phyloP scores from a whole-genome alignment of 228 moss, liverwort and hornwort species.

The Sphagnum magellanicum region DNA sequence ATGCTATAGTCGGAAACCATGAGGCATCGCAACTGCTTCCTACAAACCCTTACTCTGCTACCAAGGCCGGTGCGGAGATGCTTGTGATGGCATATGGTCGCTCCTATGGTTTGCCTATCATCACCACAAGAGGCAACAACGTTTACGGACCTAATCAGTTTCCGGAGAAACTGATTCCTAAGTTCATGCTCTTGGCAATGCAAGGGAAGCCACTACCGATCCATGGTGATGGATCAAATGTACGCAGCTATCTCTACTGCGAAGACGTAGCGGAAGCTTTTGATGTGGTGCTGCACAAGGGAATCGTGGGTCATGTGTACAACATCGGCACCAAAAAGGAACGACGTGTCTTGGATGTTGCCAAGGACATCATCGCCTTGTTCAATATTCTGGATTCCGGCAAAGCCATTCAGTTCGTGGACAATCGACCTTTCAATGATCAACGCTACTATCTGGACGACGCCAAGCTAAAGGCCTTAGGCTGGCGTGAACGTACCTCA shows the following conservation, averaged over 20 bases:
- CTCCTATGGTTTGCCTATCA: conserved; percentile 69
- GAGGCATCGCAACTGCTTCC: conserved; percentile 82
- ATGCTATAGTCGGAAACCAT: conserved; percentile 84
- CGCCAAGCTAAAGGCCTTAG: conserved; percentile 68
- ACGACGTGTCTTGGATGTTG: conserved; percentile 68
- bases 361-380: conserved; percentile 61
- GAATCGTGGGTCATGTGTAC: conserved; percentile 71
- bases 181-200: conserved; percentile 83
- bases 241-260: conserved; percentile 74
- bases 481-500: conserved; percentile 70
- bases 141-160: conserved; percentile 86
- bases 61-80: conserved; percentile 89
- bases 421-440: conserved; percentile 85
- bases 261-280: conserved; percentile 89
- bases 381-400: conserved; percentile 58
- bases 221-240: conserved; percentile 77
- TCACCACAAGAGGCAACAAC: conserved; percentile 85
- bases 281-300: conserved; percentile 76
- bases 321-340: conserved; percentile 90
- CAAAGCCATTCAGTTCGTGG: conserved; percentile 67
- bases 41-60: conserved; percentile 81
- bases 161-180: conserved; percentile 85
- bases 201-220: conserved; percentile 73
- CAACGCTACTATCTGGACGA: conserved; percentile 82
- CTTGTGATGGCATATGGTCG: conserved; percentile 79